These are phyloP conservation scores for Pythium sp. DNA, from an alignment of 352 stramenopile species.

Conservation along the genomic window DNA sequence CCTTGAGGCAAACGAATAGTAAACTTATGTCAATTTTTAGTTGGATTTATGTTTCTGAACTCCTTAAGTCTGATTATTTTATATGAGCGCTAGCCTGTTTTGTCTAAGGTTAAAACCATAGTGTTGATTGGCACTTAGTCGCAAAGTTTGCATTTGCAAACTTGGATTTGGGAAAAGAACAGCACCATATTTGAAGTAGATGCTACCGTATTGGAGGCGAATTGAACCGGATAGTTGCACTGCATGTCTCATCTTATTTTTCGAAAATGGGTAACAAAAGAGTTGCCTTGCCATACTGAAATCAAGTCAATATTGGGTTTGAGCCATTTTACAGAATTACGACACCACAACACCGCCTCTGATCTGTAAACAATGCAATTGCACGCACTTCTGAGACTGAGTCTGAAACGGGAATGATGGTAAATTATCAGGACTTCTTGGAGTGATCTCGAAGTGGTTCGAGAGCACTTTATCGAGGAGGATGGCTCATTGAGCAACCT, in stretches of 20 bases:
- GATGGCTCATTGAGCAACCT: background rate
- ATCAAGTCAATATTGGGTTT: background rate
- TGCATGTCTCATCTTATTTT: slow-evolving; percentile 5
- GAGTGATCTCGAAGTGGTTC: background rate
- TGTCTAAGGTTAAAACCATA: too few species aligned
- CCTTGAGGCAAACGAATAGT: too few species aligned
- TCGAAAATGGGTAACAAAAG: slow-evolving; percentile 8
- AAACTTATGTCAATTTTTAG: too few species aligned
- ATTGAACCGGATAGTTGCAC: background rate
- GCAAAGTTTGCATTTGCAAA: background rate
- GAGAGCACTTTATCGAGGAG: too few species aligned
- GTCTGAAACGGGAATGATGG: background rate
- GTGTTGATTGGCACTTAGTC: background rate
- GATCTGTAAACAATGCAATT: background rate
- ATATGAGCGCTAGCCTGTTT: too few species aligned
- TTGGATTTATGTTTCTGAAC: too few species aligned
- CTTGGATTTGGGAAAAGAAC: background rate
- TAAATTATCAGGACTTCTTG: background rate
- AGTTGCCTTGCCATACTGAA: background rate
- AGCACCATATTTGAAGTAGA: background rate
- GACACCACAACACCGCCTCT: background rate
- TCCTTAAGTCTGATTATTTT: too few species aligned
- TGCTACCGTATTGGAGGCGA: too few species aligned
- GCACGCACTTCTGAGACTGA: background rate
- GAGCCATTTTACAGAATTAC: background rate